Base-by-base conservation (phyloP, 192 early-diverging fungal genomes). In the Podila verticillata region DNA sequence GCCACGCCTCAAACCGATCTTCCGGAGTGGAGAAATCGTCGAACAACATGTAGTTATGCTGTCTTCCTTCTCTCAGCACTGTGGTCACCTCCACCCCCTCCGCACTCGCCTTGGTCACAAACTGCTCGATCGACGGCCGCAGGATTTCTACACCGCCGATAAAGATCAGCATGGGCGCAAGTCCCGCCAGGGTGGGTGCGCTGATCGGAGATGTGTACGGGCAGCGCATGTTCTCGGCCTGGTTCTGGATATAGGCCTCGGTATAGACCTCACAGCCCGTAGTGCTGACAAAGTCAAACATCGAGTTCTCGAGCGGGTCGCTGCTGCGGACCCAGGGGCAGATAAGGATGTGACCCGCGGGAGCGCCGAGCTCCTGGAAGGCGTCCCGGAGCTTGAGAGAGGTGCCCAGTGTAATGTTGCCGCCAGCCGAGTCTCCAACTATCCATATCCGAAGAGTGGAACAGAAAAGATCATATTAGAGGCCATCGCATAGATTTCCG, bases 361-460 rank as follows among this genome's bases (percentile, higher is more conserved):
- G 65, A 7, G 48, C 6, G 17, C 54, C 65, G 15, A 80, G 69
- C 2, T 58, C 39, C 5, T 58, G 26, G 48, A 62, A 65, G 12
- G 20, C 54, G n/a, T 80, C 69, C 4, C 69, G 35, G 4, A 80
- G 49, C 22, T 66, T 72, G 36, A 72, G 75, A 5, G 59, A 32
- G 6, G 70, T 57, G 34, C 65, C 61, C 24, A 72, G 17, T 15
- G 47, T 47, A 6, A 80, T 47, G 61, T 72, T 80, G 29, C 75
- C 75, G 15, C 75, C 75, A 22, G 75, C 75, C 10, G 68, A 80
- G 39, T 78, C 75, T 12, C 68, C 68, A 57, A 57, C 68, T 78
- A 32, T 8, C 20, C 2, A 35, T 22, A 24, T 24, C 6, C 22
- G n/a, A n/a, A n/a, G n/a, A n/a, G n/a, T n/a, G n/a, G 28, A 58